Evolutionary conservation across 1,139 yeast genomes (phyloP).

Genomic region (Scheffersomyces illinoinensis): DNA sequence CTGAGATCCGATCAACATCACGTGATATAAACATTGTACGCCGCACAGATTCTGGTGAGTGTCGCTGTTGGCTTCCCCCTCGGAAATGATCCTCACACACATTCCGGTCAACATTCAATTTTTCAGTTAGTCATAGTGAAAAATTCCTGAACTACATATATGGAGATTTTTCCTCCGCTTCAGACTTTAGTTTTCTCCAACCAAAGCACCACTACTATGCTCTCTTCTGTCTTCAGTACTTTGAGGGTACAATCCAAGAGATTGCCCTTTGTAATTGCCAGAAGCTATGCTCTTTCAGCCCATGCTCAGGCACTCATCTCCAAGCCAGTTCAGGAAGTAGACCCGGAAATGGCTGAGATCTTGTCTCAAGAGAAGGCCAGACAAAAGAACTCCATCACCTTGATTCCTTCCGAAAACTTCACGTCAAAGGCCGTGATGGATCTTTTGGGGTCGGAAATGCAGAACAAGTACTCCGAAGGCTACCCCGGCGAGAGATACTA

Average conservation of each 20-base stretch:
- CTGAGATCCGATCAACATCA: background rate
- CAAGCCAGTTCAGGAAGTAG: slow-evolving; percentile 64
- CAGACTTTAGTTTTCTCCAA: background rate
- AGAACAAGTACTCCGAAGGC: slow-evolving; percentile 97
- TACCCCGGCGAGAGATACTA: slow-evolving; percentile 97
- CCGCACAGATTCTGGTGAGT: background rate
- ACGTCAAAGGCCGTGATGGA: slow-evolving; percentile 95
- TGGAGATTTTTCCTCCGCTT: background rate
- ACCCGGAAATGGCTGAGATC: slow-evolving; percentile 84
- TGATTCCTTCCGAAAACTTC: slow-evolving; percentile 94
- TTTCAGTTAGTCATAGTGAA: background rate
- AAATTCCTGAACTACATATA: background rate
- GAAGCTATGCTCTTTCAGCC: slow-evolving; percentile 50
- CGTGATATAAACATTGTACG: background rate
- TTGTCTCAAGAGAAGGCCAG: slow-evolving; percentile 72
- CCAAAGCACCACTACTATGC: slow-evolving; percentile 11
- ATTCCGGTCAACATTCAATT: background rate
- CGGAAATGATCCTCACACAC: background rate
- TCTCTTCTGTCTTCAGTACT: slow-evolving; percentile 23
- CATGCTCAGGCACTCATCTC: slow-evolving; percentile 58
- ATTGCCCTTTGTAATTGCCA: slow-evolving; percentile 11
- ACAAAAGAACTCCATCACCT: slow-evolving; percentile 86
- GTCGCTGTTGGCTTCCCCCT: background rate
- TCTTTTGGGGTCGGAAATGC: slow-evolving; percentile 92
- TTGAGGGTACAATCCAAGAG: slow-evolving; percentile 18